Evolutionary conservation across 257 asterid species (phyloP), one percentile per base, ranked within the genome.

Genomic region (Eustoma russellianum): DNA sequence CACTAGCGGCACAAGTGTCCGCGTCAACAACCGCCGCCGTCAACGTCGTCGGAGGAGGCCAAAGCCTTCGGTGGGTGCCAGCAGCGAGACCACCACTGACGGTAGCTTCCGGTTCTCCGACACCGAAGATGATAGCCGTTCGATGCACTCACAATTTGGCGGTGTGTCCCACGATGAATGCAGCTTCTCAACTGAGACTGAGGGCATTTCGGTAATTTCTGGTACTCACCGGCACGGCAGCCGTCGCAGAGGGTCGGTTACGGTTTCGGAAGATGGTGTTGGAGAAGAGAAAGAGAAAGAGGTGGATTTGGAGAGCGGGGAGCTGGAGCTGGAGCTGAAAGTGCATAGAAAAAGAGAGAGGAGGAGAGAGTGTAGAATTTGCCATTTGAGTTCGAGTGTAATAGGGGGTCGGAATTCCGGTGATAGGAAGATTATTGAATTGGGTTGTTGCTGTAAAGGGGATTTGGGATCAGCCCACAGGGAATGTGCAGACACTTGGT

Each of bases 81-180:
- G 82, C 63, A 72, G 82, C 51, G 79, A 72, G 79, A 72, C 79
- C 0, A 72, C 79, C 34, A 69, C 82, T 14, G 79, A 76, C 24
- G 74, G 79, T 12, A 76, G 82, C 62, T 69, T 72, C 45, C 67
- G 76, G 34, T 76, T 76, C 61, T 68, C 82, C 1, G 79, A 76
- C 34, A 59, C 74, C 45, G 78, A 72, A 40, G 79, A 76, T 9
- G 72, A 71, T 24, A 55, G 53, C 46, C 68, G 57, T 41, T 64
- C 78, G 30, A 40, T 72, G 77, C 61, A 59, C 17, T 66, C 77
- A 14, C 67, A 57, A 15, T 35, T 46, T 13, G 77, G 68, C 18
- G 41, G 41, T 35, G 41, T 6, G 9, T 63, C 66, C 43, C 41
- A 55, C 51, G 41, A 35, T 44, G 69, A 66, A 59, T 64, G 78